Evolutionary conservation across 1,284 basidiomycete species (phyloP), one percentile per base, ranked within the genome.

Genomic region (Agroathelia rolfsii): DNA sequence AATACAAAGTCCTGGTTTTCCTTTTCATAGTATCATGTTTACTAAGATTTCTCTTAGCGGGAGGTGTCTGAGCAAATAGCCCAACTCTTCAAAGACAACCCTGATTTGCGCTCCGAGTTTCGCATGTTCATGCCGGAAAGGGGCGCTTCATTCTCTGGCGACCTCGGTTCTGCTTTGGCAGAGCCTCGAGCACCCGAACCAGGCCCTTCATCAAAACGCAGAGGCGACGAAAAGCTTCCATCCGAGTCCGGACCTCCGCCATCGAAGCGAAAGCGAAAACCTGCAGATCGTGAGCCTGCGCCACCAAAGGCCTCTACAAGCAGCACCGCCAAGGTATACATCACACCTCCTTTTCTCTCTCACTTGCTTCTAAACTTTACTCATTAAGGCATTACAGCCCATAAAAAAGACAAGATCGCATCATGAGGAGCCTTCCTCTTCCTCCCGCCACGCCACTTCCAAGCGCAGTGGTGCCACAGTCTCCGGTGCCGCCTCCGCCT

Each of bases 51-150:
- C n/a, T 8, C 7, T 30, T 42, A 84, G 71, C 66, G 66, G 29
- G 75, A 89, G 56, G 84, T 95, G 4, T 84, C 89, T 24, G 73
- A 73, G 22, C 85, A 89, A 50, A 89, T 96, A 24, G 82, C 83
- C 7, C 66, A 69, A 34, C 67, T 96, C 5, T 94, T 97, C 63
- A 78, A 82, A 45, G 79, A 88, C 46, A 85, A 83, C 2, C 86
- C 87, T 1, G 93, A 96, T 53, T 64, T 97, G 10, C 72, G 90
- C 29, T 76, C 81, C 38, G 93, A 94, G 50, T 95, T 97, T 54
- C 80, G 84, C 42, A 76, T 92, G 42, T 96, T 95, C 59, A 70
- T 96, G 50, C 89, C 90, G 1, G 86, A 84, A 43, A 62, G 65
- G 42, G 62, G 61, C 28, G 64, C 67, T 32, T 59, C 61, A 37